These are phyloP conservation scores for Taphrina pruni DNA, from an alignment of 1,139 yeast genomes.

Conservation along the genomic window DNA sequence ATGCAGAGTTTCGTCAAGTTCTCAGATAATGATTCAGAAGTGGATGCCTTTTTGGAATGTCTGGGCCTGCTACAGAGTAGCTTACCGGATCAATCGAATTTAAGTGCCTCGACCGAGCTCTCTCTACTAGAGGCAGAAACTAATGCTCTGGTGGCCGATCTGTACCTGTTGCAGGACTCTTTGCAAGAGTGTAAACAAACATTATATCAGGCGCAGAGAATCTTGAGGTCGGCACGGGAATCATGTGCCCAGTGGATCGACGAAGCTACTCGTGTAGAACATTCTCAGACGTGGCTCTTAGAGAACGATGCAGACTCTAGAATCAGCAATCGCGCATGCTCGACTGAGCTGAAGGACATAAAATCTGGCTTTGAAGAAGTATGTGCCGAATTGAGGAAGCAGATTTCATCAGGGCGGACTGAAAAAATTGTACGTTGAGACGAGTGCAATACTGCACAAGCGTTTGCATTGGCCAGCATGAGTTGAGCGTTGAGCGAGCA, in stretches of 20 bases:
- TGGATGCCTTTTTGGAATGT: not conserved
- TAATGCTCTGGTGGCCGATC: conserved; percentile 15
- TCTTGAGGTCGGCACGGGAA: conserved; percentile 1
- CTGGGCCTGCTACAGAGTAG: not conserved
- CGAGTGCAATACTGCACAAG: too few relatives aligned
- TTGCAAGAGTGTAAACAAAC: conserved; percentile 19
- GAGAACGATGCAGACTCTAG: not conserved
- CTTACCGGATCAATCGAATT: not conserved
- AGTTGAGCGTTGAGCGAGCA: not conserved
- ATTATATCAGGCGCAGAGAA: conserved; percentile 7
- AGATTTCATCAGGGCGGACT: not conserved
- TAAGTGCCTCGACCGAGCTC: not conserved
- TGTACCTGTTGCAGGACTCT: conserved; percentile 9
- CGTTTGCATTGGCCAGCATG: not conserved
- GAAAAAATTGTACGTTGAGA: not conserved
- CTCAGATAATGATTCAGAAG: not conserved
- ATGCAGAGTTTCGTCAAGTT: not conserved
- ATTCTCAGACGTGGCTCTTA: conserved; percentile 2
- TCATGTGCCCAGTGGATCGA: conserved; percentile 1
- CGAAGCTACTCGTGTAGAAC: conserved; percentile 5
- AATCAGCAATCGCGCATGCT: not conserved
- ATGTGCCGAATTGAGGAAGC: not conserved
- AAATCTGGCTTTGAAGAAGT: conserved; percentile 19
- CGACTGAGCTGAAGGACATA: not conserved
- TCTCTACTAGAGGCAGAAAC: conserved; percentile 18